These are phyloP conservation scores for Firmiana major DNA, from an alignment of 345 rosid species.

Conservation along the genomic window DNA sequence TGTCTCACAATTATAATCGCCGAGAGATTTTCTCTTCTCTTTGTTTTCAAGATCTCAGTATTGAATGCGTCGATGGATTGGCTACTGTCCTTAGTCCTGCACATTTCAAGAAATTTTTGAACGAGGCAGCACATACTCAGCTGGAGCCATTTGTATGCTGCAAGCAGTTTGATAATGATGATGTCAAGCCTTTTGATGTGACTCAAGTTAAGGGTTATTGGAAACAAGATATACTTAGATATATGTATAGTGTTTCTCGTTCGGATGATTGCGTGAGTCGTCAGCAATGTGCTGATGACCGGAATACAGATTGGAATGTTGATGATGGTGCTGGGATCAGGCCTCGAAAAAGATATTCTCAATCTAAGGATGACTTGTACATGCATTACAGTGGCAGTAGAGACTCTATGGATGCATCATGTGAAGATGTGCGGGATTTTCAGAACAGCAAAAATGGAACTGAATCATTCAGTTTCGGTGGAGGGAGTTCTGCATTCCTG, in stretches of 20 bases:
- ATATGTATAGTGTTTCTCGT: slow-evolving; percentile 28
- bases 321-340: slow-evolving; percentile 15
- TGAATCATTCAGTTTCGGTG: slow-evolving; percentile 3
- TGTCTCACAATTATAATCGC: slow-evolving; percentile 26
- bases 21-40: slow-evolving; percentile 84
- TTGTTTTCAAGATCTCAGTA: slow-evolving; percentile 80
- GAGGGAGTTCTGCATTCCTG: slow-evolving; percentile 20
- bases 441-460: slow-evolving; percentile 19
- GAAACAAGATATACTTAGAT: slow-evolving; percentile 57
- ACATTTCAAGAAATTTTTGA: slow-evolving; percentile 53
- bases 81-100: slow-evolving; percentile 75
- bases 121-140: slow-evolving; percentile 28
- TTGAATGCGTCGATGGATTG: slow-evolving; percentile 86
- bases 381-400: slow-evolving; percentile 6
- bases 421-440: slow-evolving; percentile 18
- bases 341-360: slow-evolving; percentile 40
- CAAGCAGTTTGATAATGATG: slow-evolving; percentile 57
- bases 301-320: slow-evolving; percentile 20
- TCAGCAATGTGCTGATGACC: slow-evolving; percentile 17
- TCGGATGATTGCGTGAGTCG: slow-evolving; percentile 22
- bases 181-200: slow-evolving; percentile 57
- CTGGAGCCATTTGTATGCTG: slow-evolving; percentile 40
- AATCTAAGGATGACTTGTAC: slow-evolving; percentile 24
- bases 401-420: slow-evolving; percentile 9
- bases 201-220: slow-evolving; percentile 72